Evolutionary conservation across 768 basidiomycete species (phyloP).

Genomic region (Termitomyces titanicus): DNA sequence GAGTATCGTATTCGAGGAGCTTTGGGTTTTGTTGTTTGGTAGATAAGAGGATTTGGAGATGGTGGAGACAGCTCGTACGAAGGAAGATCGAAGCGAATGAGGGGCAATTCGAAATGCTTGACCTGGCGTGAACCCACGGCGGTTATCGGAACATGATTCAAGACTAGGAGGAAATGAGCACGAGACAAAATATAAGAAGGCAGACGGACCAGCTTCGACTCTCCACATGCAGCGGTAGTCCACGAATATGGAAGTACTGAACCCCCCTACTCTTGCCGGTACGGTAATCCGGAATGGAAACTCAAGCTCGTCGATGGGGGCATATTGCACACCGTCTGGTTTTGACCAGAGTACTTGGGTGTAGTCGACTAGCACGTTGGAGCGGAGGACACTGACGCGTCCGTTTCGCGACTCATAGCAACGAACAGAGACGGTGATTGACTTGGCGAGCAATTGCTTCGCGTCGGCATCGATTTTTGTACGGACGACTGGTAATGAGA

Average conservation of each 20-base stretch:
- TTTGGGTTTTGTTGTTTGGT: slow-evolving; percentile 50
- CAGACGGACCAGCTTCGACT: slow-evolving; percentile 69
- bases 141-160: slow-evolving; percentile 61
- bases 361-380: slow-evolving; percentile 68
- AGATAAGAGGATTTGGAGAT: slow-evolving; percentile 32
- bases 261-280: slow-evolving; percentile 58
- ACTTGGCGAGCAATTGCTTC: slow-evolving; percentile 62
- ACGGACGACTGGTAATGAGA: slow-evolving; percentile 49
- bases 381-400: slow-evolving; percentile 51
- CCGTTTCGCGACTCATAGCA: slow-evolving; percentile 79
- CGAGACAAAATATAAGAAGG: slow-evolving; percentile 8
- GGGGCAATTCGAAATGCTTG: slow-evolving; percentile 66
- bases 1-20: slow-evolving; percentile 58
- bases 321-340: slow-evolving; percentile 51
- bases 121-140: slow-evolving; percentile 67
- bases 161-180: slow-evolving; percentile 39
- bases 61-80: slow-evolving; percentile 33
- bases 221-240: slow-evolving; percentile 82
- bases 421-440: slow-evolving; percentile 69
- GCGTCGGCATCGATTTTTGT: slow-evolving; percentile 69
- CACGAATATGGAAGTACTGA: slow-evolving; percentile 69
- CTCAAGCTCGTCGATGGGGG: slow-evolving; percentile 61
- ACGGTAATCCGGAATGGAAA: slow-evolving; percentile 69
- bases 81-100: slow-evolving; percentile 69
- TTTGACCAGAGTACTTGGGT: slow-evolving; percentile 68